Evolutionary conservation across 2,329 filamentous ascomycete genomes (phyloP).

Genomic region (Grosmannia serpens): DNA sequence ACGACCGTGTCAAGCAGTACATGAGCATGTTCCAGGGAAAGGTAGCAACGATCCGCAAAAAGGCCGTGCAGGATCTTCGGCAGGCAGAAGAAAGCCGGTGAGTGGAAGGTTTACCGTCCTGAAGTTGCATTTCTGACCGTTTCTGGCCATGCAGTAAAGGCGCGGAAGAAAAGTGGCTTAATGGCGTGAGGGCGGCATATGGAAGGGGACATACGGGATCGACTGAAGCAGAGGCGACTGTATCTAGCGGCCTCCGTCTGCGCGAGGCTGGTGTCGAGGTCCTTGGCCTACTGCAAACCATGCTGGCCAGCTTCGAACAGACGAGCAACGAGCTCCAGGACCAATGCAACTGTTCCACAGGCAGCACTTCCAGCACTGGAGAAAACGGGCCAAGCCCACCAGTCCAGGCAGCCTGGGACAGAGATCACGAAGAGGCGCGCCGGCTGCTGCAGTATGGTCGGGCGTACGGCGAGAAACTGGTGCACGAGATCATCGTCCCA

Average conservation of each 20-base stretch:
- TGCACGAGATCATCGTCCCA: constrained; percentile 11
- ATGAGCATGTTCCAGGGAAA: constrained; percentile 5
- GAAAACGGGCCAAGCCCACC: neutral
- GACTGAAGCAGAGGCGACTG: neutral
- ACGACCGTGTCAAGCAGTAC: constrained; percentile 10
- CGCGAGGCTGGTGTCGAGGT: constrained; percentile 6
- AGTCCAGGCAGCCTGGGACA: constrained; percentile 7
- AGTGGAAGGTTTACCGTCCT: neutral
- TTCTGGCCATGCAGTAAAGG: neutral
- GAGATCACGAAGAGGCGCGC: constrained; percentile 10
- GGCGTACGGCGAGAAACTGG: constrained; percentile 11
- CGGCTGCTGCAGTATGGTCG: constrained; percentile 12
- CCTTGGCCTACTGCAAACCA: constrained; percentile 4
- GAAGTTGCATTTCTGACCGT: neutral
- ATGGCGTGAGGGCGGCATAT: neutral
- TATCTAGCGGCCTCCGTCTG: neutral
- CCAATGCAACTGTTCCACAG: neutral
- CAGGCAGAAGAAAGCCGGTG: constrained; percentile 2
- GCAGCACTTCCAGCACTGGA: neutral
- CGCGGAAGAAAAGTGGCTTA: neutral
- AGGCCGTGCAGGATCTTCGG: constrained; percentile 3
- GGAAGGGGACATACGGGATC: neutral
- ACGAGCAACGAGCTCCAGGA: constrained; percentile 2
- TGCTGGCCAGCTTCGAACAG: constrained; percentile 7
- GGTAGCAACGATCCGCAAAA: neutral